Base-by-base conservation (phyloP, 2,329 filamentous ascomycete species). In the Diaporthe vaccinii region DNA sequence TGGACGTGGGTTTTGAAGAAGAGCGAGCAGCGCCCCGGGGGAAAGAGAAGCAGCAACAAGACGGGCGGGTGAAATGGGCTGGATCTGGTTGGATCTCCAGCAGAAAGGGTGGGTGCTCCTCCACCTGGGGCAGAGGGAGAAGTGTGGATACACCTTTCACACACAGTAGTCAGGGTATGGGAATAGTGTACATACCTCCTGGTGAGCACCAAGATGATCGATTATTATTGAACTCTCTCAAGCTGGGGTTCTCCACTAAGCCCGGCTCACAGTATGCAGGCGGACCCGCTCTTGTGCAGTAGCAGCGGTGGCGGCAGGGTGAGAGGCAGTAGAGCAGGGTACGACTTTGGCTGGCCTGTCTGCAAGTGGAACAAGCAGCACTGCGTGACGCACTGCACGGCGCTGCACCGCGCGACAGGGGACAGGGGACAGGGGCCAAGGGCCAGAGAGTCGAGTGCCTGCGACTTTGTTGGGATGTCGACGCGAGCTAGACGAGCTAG, bases 31-130 rank as follows among this genome's bases (percentile, higher is more conserved):
- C 31, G 39, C 61, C 15, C 41, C 25, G 46, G 53, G 36, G 34
- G 34, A 36, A 28, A n/a, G 25, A 59, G 31, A 34, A 10, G 49
- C 39, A 65, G 71, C 34, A 31, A 41, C 49, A 31, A 46, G 58
- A 39, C 58, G 51, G 49, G 39, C 55, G 58, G 71, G 57, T 65
- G 57, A 53, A 71, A 70, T 76, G 71, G 41, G 62, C 53, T 58
- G 65, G 44, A 76, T 70, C 65, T 74, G 71, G 72, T 76, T 76
- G 74, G 74, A 74, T 49, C 39, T 49, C 59, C 39, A 39, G 71
- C 55, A 46, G 39, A 58, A 31, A n/a, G 51, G 71, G 62, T 69
- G 68, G 71, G 74, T 39, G 70, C 46, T 41, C 58, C 46, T 62
- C 61, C 71, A 61, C 49, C 58, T 49, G 57, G 58, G 36, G 58